phyloP scores from a whole-genome alignment of 805 yeast species.

The Metschnikowia hibisci region DNA sequence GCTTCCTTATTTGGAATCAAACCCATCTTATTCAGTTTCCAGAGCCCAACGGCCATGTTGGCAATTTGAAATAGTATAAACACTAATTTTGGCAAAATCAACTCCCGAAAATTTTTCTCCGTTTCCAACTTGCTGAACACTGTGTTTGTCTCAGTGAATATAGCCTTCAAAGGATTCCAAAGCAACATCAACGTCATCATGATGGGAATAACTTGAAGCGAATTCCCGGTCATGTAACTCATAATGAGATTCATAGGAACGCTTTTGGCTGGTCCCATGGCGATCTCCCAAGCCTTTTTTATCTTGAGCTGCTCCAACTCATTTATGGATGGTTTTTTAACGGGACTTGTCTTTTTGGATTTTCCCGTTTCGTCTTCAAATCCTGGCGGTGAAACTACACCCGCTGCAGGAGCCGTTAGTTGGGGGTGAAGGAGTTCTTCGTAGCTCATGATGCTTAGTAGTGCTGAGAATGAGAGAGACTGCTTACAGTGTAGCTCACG shows the following conservation, averaged over 20 bases:
- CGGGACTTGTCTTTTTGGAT: conserved; percentile 1
- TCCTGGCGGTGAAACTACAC: conserved; percentile 20
- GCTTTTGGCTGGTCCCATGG: conserved; percentile 71
- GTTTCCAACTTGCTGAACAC: conserved; percentile 51
- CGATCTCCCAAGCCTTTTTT: conserved; percentile 83
- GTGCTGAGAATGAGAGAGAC: neutral
- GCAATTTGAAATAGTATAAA: conserved; percentile 47
- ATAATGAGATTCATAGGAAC: conserved; percentile 88
- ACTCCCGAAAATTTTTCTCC: conserved; percentile 29
- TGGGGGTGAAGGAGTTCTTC: conserved; percentile 14
- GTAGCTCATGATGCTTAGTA: conserved; percentile 9
- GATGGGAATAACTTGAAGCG: conserved; percentile 85
- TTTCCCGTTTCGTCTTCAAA: conserved; percentile 9
- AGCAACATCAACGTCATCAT: conserved; percentile 85
- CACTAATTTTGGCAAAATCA: conserved; percentile 43
- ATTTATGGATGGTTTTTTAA: conserved; percentile 17
- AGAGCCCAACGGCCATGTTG: conserved; percentile 70
- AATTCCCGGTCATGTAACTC: conserved; percentile 91
- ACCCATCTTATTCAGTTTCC: conserved; percentile 86
- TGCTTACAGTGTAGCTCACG: neutral
- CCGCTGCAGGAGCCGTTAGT: conserved; percentile 7
- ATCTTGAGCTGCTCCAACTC: conserved; percentile 39
- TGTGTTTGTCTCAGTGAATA: conserved; percentile 48
- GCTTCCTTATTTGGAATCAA: conserved; percentile 80
- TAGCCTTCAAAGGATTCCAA: conserved; percentile 71